Conservation (phyloP, 2,329 filamentous ascomycete species). For the Harringtonia aguacate region DNA sequence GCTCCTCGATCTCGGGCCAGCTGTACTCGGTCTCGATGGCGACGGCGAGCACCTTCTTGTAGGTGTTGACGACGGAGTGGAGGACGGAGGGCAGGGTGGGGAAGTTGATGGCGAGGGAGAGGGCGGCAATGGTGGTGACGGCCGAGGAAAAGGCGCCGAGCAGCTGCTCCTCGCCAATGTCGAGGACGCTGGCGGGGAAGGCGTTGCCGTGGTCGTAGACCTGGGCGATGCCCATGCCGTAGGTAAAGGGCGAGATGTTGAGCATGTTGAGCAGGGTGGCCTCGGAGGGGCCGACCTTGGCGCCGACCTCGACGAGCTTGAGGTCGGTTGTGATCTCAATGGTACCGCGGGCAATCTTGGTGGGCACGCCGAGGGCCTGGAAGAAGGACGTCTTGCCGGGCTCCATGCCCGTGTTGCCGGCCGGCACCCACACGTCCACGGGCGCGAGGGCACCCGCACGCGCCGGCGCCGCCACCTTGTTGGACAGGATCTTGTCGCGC, state of each 20-base stretch:
- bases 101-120: slow-evolving; percentile 91
- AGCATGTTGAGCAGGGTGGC: slow-evolving; percentile 98
- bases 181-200: slow-evolving; percentile 76
- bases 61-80: slow-evolving; percentile 91
- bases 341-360: slow-evolving; percentile 99
- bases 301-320: slow-evolving; percentile 88
- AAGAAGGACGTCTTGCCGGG: slow-evolving; percentile 99
- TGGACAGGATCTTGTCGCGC: slow-evolving; percentile 89
- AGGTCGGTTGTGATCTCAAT: slow-evolving; percentile 98
- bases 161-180: slow-evolving; percentile 92
- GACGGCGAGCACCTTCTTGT: slow-evolving; percentile 93
- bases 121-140: slow-evolving; percentile 75
- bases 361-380: slow-evolving; percentile 99
- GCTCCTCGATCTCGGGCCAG: slow-evolving; percentile 92
- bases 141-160: slow-evolving; percentile 71
- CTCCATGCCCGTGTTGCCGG: slow-evolving; percentile 99
- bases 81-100: slow-evolving; percentile 93
- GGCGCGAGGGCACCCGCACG: slow-evolving; percentile 97
- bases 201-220: slow-evolving; percentile 97
- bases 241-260: slow-evolving; percentile 99
- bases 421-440: slow-evolving; percentile 85
- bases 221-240: slow-evolving; percentile 92
- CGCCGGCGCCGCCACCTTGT: slow-evolving; percentile 95
- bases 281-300: slow-evolving; percentile 97
- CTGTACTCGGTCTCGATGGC: slow-evolving; percentile 83